phyloP scores from a whole-genome alignment of 176 grass and related monocot genomes.

The Rhipidocladum racemiflorum region DNA sequence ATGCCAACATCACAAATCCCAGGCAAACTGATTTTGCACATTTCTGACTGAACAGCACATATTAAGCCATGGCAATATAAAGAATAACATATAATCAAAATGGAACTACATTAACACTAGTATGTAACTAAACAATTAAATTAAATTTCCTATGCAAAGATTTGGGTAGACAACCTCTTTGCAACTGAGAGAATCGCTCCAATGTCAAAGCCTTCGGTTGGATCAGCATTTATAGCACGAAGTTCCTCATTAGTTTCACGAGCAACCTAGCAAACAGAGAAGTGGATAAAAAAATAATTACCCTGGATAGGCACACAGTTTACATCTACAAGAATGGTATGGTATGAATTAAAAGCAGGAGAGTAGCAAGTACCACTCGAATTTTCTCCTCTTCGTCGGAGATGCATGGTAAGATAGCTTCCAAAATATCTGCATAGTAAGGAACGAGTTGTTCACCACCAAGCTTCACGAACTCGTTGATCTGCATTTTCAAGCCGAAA shows the following conservation, averaged over 20 bases:
- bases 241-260: conserved; percentile 99
- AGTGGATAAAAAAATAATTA: background rate
- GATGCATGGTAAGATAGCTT: conserved; percentile 94
- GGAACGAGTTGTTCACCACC: conserved; percentile 95
- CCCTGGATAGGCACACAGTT: background rate
- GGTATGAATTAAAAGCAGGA: conserved; percentile 18
- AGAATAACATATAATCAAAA: background rate
- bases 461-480: conserved; percentile 99
- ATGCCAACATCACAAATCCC: conserved; percentile 3
- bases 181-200: conserved; percentile 78
- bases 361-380: conserved; percentile 64
- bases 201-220: conserved; percentile 90
- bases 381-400: conserved; percentile 99
- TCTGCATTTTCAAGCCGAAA: conserved; percentile 57
- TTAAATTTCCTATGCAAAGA: background rate
- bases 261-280: conserved; percentile 78
- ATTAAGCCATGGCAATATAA: conserved; percentile 3
- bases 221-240: conserved; percentile 80
- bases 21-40: background rate
- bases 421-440: conserved; percentile 96
- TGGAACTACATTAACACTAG: background rate
- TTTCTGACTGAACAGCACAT: background rate
- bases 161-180: conserved; percentile 60
- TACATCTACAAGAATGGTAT: conserved; percentile 19
- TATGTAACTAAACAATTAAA: background rate